Conservation (phyloP, 441 rosid species). For the Populus trichocarpa region DNA sequence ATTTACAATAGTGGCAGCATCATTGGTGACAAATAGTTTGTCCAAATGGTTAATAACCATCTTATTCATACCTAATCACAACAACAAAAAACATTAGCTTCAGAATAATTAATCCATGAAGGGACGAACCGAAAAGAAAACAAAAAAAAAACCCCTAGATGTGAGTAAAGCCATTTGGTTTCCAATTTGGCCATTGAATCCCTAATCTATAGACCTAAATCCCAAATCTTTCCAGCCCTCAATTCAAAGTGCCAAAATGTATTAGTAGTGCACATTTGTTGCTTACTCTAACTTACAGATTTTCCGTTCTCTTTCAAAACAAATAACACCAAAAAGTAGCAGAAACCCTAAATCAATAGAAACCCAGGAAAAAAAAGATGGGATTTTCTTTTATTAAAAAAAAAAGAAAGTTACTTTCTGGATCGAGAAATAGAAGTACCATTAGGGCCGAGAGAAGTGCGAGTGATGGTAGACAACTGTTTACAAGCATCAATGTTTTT, state of each 20-base stretch:
- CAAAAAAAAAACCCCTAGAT: background rate
- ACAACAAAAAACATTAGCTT: background rate
- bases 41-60: constrained; percentile 98
- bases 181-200: background rate
- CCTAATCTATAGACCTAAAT: background rate
- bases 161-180: background rate
- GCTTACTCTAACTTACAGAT: background rate
- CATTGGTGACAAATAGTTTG: constrained; percentile 87
- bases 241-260: background rate
- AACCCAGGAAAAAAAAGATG: too few species aligned
- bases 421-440: constrained; percentile 34
- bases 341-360: too few species aligned
- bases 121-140: too few species aligned
- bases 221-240: background rate
- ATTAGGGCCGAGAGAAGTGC: constrained; percentile 95
- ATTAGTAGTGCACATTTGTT: background rate
- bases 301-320: background rate
- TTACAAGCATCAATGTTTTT: constrained; percentile 98
- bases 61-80: constrained; percentile 86
- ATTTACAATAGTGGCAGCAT: constrained; percentile 92
- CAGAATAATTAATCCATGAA: background rate
- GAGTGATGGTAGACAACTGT: constrained; percentile 89
- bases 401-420: background rate
- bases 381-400: too few species aligned
- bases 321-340: too few species aligned